Base-by-base conservation (phyloP, 78 protist genomes). In the Monosiga brevicollis region DNA sequence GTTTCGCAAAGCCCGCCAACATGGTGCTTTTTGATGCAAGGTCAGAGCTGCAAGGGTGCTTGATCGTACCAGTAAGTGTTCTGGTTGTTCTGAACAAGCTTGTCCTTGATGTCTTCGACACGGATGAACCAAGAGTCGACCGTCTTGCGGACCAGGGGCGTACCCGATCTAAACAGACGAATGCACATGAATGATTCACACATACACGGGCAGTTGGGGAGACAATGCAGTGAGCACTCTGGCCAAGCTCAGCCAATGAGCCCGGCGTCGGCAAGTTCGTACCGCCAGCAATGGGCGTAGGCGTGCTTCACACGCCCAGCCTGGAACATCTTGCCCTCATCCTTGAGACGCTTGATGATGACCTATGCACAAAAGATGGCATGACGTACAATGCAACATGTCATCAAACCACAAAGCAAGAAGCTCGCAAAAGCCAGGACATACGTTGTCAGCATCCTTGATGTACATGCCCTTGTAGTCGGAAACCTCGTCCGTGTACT, bases 281-380 rank as follows among this genome's bases (percentile, higher is more conserved):
- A 90, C 41, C 99, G 88, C 99, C 99, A 98, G 94, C 99, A 98
- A 94, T 92, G 94, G 55, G 99, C 99, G 90, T 98, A 98, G 71
- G 80, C 72, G 87, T 98, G 99, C 49, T 42, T 82, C 79, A 93
- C 83, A 34, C 54, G 10, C 43, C 83, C 96, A 22, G n/a, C 1
- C 37, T 80, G 1, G 24, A 94, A 83, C 78, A 96, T 72, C 37
- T 94, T 83, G 43, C 90, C 93, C 49, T 70, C 36, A 20, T 24
- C 91, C 85, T 95, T 96, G 54, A 98, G 72, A 37, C 6, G 32
- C 79, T 80, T 81, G 71, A 83, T 87, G 79, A 98, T 95, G n/a
- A 43, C 91, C 85, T 86, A 81, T 1, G n/a, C 15, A 15, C 62
- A 49, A 15, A 15, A 49, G 62, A 49, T 20, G 62, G 29, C 6